Base-by-base conservation (phyloP, 495 filamentous ascomycete species). In the Aspergillus nidulans region DNA sequence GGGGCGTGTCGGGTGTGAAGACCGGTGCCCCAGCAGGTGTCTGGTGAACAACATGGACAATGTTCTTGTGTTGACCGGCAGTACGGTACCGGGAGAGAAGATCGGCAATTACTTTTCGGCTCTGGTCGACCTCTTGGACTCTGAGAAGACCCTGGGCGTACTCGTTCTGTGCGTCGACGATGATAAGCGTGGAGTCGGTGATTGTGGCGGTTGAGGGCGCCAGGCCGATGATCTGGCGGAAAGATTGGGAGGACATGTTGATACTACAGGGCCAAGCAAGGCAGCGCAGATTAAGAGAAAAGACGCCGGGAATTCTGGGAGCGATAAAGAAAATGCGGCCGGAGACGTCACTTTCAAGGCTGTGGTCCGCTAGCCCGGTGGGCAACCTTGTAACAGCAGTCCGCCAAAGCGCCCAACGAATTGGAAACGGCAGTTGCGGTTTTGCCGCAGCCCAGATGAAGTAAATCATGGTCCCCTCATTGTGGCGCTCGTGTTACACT, bases 121-220 rank as follows among this genome's bases (percentile, higher is more conserved):
- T 74, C 20, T 63, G 40, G 0, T 54, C 26, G n/a, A 82, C 72
- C 34, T 82, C 74, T 34, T 71, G 64, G 50, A 77, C 76, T 16
- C 70, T 72, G 5, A 85, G 75, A 1, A 65, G 55, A 53, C 84
- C 83, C 16, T 67, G 44, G 53, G 76, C 78, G 63, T 86, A 86
- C 67, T 84, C 81, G 45, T 81, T 81, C 63, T 82, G 79, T 13
- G 83, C 83, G 62, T 87, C 83, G 65, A 86, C 78, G 59, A 87
- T 83, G 55, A 87, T 64, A 16, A 86, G 72, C 16, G 75, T 74
- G 45, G 75, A 79, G 68, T 85, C 79, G 18, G 70, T 53, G 1
- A 74, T 58, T 16, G 77, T 74, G 16, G 81, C 79, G 0, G 72
- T 77, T 23, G 76, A 81, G 32, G 68, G 71, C 20, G 73, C 59